Evolutionary conservation across 2,329 filamentous ascomycete species (phyloP).

Genomic region (Hypoxylon sp.): DNA sequence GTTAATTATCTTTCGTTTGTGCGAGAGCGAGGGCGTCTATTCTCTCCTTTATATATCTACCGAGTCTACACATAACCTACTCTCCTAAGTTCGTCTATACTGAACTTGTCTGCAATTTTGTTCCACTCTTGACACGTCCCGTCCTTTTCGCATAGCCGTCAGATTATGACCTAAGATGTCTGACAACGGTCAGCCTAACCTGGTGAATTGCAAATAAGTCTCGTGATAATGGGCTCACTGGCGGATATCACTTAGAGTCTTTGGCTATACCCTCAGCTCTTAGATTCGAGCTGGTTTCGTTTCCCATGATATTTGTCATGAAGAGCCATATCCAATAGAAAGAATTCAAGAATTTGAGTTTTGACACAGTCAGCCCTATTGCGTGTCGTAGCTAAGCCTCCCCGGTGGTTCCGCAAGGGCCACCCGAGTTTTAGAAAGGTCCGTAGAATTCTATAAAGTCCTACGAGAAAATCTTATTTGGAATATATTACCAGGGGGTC

Average conservation of each 20-base stretch:
- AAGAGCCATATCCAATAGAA: neutral
- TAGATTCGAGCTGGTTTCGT: neutral
- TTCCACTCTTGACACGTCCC: neutral
- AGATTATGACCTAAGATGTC: neutral
- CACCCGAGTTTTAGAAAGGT: neutral
- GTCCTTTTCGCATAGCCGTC: neutral
- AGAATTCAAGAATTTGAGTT: neutral
- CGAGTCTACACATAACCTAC: neutral
- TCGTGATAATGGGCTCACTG: neutral
- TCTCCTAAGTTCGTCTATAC: neutral
- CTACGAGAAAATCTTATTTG: neutral
- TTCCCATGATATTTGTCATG: neutral
- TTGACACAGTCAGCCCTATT: slow-evolving; percentile 1
- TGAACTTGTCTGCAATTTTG: neutral
- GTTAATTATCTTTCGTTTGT: neutral
- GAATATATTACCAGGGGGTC: neutral
- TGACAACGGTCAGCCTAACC: neutral
- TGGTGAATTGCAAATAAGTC: neutral
- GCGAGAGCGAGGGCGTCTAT: neutral
- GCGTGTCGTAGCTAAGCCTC: slow-evolving; percentile 1
- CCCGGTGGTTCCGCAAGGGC: neutral
- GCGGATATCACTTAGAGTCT: neutral
- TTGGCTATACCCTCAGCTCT: neutral
- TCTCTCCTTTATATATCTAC: neutral
- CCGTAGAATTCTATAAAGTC: neutral